These are phyloP conservation scores for Phialophora chinensis DNA, from an alignment of 2,329 filamentous ascomycete genomes.

Conservation along the genomic window DNA sequence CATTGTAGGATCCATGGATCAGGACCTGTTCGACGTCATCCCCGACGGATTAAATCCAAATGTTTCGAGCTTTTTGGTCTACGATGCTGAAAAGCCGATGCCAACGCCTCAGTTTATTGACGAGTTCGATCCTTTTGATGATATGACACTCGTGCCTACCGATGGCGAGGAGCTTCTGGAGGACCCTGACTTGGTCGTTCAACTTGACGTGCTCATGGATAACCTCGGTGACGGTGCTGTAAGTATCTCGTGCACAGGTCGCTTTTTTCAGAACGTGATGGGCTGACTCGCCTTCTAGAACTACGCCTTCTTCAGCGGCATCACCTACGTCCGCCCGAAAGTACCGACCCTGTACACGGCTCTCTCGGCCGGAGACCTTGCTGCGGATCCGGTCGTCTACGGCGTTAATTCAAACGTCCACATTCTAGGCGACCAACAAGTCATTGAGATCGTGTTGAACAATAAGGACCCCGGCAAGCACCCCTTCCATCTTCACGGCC, in stretches of 20 bases:
- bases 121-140: slow-evolving; percentile 73
- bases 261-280: not conserved
- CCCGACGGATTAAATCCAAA: slow-evolving; percentile 70
- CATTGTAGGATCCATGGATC: slow-evolving; percentile 73
- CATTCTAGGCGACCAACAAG: slow-evolving; percentile 67
- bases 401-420: slow-evolving; percentile 70
- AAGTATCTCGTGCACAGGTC: slow-evolving; percentile 55
- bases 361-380: slow-evolving; percentile 63
- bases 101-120: slow-evolving; percentile 62
- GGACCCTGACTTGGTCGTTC: slow-evolving; percentile 67
- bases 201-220: slow-evolving; percentile 69
- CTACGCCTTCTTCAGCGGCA: slow-evolving; percentile 72
- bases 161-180: slow-evolving; percentile 67
- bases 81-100: slow-evolving; percentile 55
- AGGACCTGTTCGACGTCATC: slow-evolving; percentile 70
- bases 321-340: slow-evolving; percentile 75
- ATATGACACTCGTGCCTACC: slow-evolving; percentile 70
- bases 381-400: slow-evolving; percentile 67
- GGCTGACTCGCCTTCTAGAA: slow-evolving; percentile 16
- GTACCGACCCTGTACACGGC: slow-evolving; percentile 82
- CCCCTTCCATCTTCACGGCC: slow-evolving; percentile 72
- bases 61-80: slow-evolving; percentile 62
- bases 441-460: slow-evolving; percentile 49
- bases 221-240: slow-evolving; percentile 69
- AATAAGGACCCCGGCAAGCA: slow-evolving; percentile 62